Conservation (phyloP, 2,329 filamentous ascomycete species). For the Fusarium aywerte region DNA sequence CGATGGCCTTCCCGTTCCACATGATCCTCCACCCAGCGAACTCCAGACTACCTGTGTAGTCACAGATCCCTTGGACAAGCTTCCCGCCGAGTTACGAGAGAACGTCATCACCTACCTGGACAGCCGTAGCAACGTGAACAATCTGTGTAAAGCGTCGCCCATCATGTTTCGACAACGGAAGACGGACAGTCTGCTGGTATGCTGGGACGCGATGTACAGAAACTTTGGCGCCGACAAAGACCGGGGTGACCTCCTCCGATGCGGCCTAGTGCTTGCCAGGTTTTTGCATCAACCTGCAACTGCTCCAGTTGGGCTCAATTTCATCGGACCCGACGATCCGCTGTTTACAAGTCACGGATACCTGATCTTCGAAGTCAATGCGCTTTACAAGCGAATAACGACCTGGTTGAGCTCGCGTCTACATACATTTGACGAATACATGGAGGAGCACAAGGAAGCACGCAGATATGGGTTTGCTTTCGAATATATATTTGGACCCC, state of each 20-base stretch:
- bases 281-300: too few species aligned
- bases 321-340: neutral
- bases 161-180: neutral
- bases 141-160: neutral
- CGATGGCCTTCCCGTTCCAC: neutral
- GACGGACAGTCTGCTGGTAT: neutral
- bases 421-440: neutral
- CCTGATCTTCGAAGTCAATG: neutral
- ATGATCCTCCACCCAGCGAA: neutral
- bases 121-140: accelerated
- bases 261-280: too few species aligned
- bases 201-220: neutral
- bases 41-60: accelerated
- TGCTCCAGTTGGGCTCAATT: too few species aligned
- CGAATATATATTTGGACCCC: too few species aligned
- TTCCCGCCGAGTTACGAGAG: neutral
- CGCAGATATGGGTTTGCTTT: too few species aligned
- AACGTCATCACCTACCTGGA: neutral
- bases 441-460: neutral
- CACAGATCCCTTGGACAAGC: neutral
- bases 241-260: too few species aligned
- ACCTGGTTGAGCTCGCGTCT: neutral
- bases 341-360: neutral
- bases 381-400: neutral
- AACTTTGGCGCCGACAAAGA: too few species aligned